phyloP scores from a whole-genome alignment of 108 stramenopile species.

The Cyclotella choctawhatcheeana region DNA sequence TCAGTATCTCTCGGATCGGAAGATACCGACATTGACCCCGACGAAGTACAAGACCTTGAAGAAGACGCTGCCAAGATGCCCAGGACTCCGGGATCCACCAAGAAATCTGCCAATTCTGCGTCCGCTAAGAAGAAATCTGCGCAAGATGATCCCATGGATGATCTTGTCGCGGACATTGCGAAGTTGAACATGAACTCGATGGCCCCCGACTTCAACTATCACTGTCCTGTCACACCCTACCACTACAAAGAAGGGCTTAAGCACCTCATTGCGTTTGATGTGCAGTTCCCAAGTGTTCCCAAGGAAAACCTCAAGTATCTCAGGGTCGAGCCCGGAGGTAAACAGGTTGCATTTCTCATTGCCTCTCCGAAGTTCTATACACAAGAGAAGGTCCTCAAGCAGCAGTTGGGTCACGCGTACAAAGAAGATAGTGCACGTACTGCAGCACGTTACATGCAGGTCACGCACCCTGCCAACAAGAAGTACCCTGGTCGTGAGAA shows the following conservation, averaged over 20 bases:
- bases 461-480: constrained; percentile 3
- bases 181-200: neutral
- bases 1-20: neutral
- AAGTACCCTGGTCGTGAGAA: neutral
- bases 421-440: no score
- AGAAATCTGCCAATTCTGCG: neutral
- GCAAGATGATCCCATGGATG: neutral
- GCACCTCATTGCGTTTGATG: neutral
- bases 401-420: neutral
- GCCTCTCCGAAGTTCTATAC: neutral
- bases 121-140: constrained; percentile 1
- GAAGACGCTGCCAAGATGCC: neutral
- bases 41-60: neutral
- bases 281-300: neutral
- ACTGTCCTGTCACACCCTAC: neutral
- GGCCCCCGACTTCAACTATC: neutral
- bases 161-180: neutral
- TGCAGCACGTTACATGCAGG: neutral
- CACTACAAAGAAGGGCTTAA: constrained; percentile 1
- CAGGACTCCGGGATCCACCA: neutral
- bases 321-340: constrained; percentile 1
- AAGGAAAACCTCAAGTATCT: neutral
- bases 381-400: neutral
- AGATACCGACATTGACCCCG: neutral
- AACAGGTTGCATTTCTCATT: neutral